These are phyloP conservation scores for Nemophila menziesii DNA, from an alignment of 257 asterid genomes.

Conservation along the genomic window DNA sequence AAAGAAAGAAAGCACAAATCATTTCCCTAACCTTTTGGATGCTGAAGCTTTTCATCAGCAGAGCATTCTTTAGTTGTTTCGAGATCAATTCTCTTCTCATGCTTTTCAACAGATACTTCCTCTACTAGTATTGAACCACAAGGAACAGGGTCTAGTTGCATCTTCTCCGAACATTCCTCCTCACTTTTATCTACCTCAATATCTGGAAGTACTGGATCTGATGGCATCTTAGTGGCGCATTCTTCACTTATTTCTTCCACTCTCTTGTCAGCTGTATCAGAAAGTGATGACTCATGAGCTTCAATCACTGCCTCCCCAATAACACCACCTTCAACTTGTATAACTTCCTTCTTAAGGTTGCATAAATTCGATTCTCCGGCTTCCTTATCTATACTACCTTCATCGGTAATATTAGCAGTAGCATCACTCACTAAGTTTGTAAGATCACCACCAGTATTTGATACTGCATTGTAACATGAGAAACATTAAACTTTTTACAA, in stretches of 20 bases:
- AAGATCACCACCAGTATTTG: conserved; percentile 30
- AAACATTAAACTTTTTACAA: conserved; percentile 5
- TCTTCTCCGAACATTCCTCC: conserved; percentile 15
- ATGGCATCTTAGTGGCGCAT: too few species aligned
- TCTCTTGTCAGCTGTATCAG: too few species aligned
- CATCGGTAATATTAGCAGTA: conserved; percentile 7
- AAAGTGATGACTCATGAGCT: too few species aligned
- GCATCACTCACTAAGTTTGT: conserved; percentile 10
- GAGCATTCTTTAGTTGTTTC: background rate
- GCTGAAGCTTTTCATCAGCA: conserved; percentile 18
- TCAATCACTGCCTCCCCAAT: conserved; percentile 14
- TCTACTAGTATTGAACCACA: conserved; percentile 20
- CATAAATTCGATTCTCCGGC: conserved; percentile 6
- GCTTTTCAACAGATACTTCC: conserved; percentile 9
- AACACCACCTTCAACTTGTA: conserved; percentile 1
- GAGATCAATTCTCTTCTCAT: background rate
- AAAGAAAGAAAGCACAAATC: too few species aligned
- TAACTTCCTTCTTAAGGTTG: conserved; percentile 1
- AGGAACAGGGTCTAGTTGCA: conserved; percentile 12
- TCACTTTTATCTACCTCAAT: conserved; percentile 10
- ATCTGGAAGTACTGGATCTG: conserved; percentile 22
- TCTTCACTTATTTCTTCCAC: too few species aligned
- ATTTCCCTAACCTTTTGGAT: too few species aligned
- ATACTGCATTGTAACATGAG: conserved; percentile 31
- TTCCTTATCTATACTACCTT: conserved; percentile 17